phyloP scores from a whole-genome alignment of 495 filamentous ascomycete species.

The Penicillium antarcticum region DNA sequence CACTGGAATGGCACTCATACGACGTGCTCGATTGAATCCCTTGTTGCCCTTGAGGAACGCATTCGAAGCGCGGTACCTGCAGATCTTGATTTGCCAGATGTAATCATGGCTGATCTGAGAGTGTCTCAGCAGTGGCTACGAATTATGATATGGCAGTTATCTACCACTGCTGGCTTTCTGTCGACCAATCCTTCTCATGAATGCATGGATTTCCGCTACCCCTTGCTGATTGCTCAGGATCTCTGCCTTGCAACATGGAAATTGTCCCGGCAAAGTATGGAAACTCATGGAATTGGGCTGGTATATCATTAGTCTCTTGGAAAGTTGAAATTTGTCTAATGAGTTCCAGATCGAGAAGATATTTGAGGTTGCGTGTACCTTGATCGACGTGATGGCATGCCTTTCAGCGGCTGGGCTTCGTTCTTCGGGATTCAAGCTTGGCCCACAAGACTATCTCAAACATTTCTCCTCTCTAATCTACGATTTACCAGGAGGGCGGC shows the following conservation, averaged over 20 bases:
- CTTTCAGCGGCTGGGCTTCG: conserved; percentile 47
- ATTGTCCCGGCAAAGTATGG: conserved; percentile 61
- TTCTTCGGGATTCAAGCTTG: conserved; percentile 56
- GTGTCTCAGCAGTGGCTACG: conserved; percentile 75
- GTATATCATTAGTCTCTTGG: too few species aligned
- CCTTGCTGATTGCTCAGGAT: conserved; percentile 66
- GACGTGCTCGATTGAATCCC: conserved; percentile 55
- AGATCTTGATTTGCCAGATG: conserved; percentile 60
- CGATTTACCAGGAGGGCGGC: conserved; percentile 64
- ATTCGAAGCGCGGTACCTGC: conserved; percentile 61
- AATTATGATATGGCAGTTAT: conserved; percentile 71
- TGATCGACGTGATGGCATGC: conserved; percentile 70
- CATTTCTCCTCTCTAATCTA: conserved; percentile 65
- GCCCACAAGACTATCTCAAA: conserved; percentile 70
- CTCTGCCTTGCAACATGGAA: conserved; percentile 66
- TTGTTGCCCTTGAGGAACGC: conserved; percentile 61
- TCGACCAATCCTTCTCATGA: conserved; percentile 53
- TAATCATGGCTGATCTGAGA: conserved; percentile 60
- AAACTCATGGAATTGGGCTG: conserved; percentile 63
- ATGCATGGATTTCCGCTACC: conserved; percentile 65
- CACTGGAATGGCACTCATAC: conserved; percentile 69
- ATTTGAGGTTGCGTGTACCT: conserved; percentile 68
- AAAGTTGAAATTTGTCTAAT: neutral
- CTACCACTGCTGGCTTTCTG: conserved; percentile 47
- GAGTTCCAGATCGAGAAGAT: conserved; percentile 65